Evolutionary conservation across 2,329 filamentous ascomycete genomes (phyloP).

Genomic region (Lithohypha guttulata): DNA sequence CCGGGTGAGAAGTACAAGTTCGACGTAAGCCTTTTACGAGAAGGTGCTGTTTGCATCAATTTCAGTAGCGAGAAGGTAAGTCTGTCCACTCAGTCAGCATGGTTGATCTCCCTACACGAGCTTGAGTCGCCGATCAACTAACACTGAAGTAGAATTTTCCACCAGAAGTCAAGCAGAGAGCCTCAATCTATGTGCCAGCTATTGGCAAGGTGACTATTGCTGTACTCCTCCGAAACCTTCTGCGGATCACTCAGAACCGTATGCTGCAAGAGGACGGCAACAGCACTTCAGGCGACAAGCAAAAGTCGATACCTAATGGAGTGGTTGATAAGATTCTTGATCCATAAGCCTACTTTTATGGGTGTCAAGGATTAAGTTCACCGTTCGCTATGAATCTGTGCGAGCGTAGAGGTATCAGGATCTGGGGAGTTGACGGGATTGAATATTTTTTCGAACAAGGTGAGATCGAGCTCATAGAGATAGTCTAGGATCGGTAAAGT

Average conservation of each 20-base stretch:
- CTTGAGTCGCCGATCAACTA: too few species aligned
- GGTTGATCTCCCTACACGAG: too few species aligned
- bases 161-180: conserved; percentile 83
- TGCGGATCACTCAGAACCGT: conserved; percentile 49
- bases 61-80: conserved; percentile 77
- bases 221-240: conserved; percentile 74
- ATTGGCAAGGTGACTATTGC: conserved; percentile 98
- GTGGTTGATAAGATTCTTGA: neutral
- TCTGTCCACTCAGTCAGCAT: too few species aligned
- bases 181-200: conserved; percentile 90
- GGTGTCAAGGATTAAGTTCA: too few species aligned
- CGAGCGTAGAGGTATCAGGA: too few species aligned
- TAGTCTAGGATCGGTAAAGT: too few species aligned
- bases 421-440: too few species aligned
- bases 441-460: too few species aligned
- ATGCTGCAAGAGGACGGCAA: neutral
- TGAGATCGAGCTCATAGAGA: too few species aligned
- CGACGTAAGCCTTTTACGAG: conserved; percentile 66
- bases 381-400: too few species aligned
- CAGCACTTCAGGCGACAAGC: neutral
- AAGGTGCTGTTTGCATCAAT: conserved; percentile 96
- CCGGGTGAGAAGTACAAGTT: conserved; percentile 84
- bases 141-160: conserved; percentile 59
- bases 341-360: too few species aligned
- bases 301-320: neutral